phyloP scores from a whole-genome alignment of 331 rosid species.

The Acacia pycnantha region DNA sequence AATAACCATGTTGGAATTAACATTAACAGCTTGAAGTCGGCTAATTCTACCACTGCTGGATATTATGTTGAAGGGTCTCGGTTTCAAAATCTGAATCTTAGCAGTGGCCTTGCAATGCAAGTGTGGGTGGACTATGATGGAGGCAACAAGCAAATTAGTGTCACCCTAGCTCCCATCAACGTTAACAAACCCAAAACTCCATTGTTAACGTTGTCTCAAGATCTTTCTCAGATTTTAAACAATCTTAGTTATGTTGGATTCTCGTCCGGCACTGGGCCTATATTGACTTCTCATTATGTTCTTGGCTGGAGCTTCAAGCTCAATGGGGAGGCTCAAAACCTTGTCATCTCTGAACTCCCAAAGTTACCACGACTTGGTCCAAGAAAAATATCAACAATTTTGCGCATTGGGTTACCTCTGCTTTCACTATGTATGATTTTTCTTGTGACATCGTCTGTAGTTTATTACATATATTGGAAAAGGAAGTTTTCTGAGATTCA shows the following conservation, averaged over 20 bases:
- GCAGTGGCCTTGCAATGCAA: slow-evolving; percentile 39
- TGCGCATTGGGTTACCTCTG: not conserved
- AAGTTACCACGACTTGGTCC: not conserved
- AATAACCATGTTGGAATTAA: slow-evolving; percentile 50
- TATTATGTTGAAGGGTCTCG: not conserved
- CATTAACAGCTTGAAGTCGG: slow-evolving; percentile 32
- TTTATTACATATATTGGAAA: not conserved
- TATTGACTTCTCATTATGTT: slow-evolving; percentile 36
- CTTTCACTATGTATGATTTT: not conserved
- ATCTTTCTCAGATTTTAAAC: slow-evolving; percentile 35
- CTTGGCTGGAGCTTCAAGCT: slow-evolving; percentile 25
- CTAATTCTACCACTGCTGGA: slow-evolving; percentile 32
- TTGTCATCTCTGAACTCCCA: not conserved
- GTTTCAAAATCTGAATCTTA: slow-evolving; percentile 34
- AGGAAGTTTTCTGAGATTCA: not conserved
- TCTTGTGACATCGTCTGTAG: not conserved
- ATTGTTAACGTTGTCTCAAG: slow-evolving; percentile 30
- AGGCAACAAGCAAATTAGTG: slow-evolving; percentile 32
- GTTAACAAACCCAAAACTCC: slow-evolving; percentile 34
- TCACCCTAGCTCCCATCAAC: slow-evolving; percentile 40
- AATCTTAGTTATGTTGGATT: slow-evolving; percentile 44
- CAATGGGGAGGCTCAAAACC: not conserved
- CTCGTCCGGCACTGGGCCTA: slow-evolving; percentile 40
- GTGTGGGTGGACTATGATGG: slow-evolving; percentile 48
- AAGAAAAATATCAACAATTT: not conserved